These are phyloP conservation scores for Candida hungchunana DNA, from an alignment of 805 yeast genomes.

Conservation along the genomic window DNA sequence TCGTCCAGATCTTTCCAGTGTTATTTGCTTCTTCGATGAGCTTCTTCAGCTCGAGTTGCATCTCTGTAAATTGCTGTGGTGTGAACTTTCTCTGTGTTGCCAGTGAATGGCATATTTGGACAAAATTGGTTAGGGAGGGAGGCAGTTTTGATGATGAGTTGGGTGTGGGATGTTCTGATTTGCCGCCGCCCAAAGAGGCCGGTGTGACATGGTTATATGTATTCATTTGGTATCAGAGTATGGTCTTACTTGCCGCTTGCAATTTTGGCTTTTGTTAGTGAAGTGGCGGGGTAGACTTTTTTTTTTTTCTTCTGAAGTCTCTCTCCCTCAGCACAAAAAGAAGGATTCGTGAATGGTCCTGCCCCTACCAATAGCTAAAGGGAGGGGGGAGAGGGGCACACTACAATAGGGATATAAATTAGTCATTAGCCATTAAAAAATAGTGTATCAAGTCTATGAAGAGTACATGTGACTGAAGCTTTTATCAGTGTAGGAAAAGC, in stretches of 20 bases:
- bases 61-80: constrained; percentile 10
- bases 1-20: constrained; percentile 23
- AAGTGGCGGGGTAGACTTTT: too few relatives aligned
- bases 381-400: too few relatives aligned
- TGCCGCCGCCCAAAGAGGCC: constrained; percentile 9
- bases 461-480: constrained; percentile 20
- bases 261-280: too few relatives aligned
- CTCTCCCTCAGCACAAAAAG: too few relatives aligned
- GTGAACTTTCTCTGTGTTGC: constrained; percentile 16
- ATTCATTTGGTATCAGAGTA: too few relatives aligned
- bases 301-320: too few relatives aligned
- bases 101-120: constrained; percentile 20
- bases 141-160: constrained; percentile 15
- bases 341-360: too few relatives aligned
- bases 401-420: not conserved
- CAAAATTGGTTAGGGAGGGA: constrained; percentile 19
- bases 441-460: not conserved
- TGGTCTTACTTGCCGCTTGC: too few relatives aligned
- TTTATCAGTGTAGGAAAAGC: constrained; percentile 40
- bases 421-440: constrained; percentile 1
- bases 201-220: constrained; percentile 17
- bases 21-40: constrained; percentile 26
- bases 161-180: constrained; percentile 4
- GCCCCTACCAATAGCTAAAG: too few relatives aligned
- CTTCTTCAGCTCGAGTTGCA: constrained; percentile 24